These are phyloP conservation scores for Neocallimastix lanati DNA, from an alignment of 192 early-diverging fungal genomes.

Conservation along the genomic window DNA sequence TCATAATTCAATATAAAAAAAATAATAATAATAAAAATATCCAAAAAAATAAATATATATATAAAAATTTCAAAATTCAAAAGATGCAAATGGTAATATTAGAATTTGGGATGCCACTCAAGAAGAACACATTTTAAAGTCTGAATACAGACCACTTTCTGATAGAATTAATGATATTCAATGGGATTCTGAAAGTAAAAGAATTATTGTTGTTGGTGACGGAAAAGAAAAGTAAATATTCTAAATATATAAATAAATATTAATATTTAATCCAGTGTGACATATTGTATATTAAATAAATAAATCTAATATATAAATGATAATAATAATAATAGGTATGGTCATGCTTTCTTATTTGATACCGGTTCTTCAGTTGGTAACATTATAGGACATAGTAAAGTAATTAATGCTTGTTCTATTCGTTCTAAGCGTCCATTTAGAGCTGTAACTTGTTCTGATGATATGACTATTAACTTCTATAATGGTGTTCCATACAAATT, in stretches of 20 bases:
- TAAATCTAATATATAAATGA: neutral
- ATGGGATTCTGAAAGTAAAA: conserved; percentile 91
- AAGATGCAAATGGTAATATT: conserved; percentile 70
- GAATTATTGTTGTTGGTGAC: conserved; percentile 89
- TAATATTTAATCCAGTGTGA: no score
- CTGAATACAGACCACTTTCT: conserved; percentile 40
- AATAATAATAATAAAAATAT: no score
- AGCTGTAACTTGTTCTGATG: conserved; percentile 81
- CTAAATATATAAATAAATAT: neutral
- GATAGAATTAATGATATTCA: conserved; percentile 72
- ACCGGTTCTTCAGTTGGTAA: conserved; percentile 74
- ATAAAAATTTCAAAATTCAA: neutral
- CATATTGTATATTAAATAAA: no score
- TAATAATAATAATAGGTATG: conserved; percentile 36
- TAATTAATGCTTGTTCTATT: conserved; percentile 71
- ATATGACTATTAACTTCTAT: conserved; percentile 73
- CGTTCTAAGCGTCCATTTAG: conserved; percentile 68
- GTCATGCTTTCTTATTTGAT: conserved; percentile 79
- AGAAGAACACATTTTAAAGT: conserved; percentile 66
- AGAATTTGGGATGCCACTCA: conserved; percentile 82
- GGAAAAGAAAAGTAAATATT: conserved; percentile 54
- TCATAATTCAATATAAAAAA: no score
- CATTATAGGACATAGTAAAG: conserved; percentile 75
- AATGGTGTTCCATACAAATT: conserved; percentile 84
- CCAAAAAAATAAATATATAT: neutral